Evolutionary conservation across 106 monocot genomes (phyloP).

Genomic region (Cymbidium sinense): DNA sequence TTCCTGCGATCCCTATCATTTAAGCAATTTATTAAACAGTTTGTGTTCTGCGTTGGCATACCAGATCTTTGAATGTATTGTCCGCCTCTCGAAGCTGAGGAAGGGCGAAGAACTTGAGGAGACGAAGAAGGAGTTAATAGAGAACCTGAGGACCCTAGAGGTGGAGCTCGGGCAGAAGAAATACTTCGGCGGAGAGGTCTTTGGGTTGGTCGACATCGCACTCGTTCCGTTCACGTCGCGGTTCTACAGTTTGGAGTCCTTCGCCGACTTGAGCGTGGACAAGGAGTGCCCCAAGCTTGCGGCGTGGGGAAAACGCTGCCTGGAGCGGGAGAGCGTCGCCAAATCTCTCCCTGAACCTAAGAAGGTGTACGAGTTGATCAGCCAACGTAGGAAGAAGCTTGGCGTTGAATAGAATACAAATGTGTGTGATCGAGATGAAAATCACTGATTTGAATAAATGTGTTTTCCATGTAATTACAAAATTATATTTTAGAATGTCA

Average conservation of each 20-base stretch:
- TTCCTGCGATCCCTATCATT: too few species aligned
- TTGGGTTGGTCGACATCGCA: constrained; percentile 22
- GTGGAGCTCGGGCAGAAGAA: constrained; percentile 17
- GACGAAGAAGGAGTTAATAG: constrained; percentile 15
- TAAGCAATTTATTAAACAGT: background rate
- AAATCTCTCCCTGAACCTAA: constrained; percentile 7
- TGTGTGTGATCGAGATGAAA: too few species aligned
- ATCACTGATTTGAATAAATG: too few species aligned
- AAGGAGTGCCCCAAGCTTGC: constrained; percentile 15
- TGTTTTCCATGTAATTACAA: too few species aligned
- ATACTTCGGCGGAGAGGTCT: constrained; percentile 15
- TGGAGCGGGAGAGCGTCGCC: constrained; percentile 14
- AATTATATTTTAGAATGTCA: too few species aligned
- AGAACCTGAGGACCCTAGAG: constrained; percentile 11
- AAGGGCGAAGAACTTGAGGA: constrained; percentile 1
- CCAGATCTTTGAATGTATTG: background rate
- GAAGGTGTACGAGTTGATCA: constrained; percentile 10
- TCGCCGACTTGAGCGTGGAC: constrained; percentile 14
- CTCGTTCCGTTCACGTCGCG: constrained; percentile 13
- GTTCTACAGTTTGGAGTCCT: constrained; percentile 17
- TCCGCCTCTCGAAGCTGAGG: background rate
- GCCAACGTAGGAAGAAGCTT: constrained; percentile 12
- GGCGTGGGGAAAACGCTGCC: constrained; percentile 22
- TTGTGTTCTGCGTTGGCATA: background rate
- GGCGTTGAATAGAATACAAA: constrained; percentile 2